Evolutionary conservation across 164 flowering plant species (phyloP).

Genomic region (Kalanchoe fedtschenkoi): DNA sequence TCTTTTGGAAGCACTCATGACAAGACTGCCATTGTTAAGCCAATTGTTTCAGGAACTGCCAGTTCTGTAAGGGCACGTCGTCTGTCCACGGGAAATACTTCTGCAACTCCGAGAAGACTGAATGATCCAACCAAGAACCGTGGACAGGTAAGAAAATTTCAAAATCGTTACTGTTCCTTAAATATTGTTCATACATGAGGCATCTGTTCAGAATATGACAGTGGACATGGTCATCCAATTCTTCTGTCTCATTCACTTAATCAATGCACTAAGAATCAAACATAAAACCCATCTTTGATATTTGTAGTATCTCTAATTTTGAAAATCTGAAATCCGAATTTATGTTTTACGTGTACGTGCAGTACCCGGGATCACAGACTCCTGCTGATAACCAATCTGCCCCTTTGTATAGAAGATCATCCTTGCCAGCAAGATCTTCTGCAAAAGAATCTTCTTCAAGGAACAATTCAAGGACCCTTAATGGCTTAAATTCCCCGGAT

Average conservation of each 20-base stretch:
- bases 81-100: slow-evolving; percentile 35
- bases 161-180: too few species aligned
- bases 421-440: slow-evolving; percentile 36
- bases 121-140: slow-evolving; percentile 32
- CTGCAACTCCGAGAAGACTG: slow-evolving; percentile 43
- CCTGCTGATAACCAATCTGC: slow-evolving; percentile 25
- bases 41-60: slow-evolving; percentile 23
- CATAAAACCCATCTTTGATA: too few species aligned
- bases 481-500: slow-evolving; percentile 55
- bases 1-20: slow-evolving; percentile 36
- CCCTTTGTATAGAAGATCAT: slow-evolving; percentile 60
- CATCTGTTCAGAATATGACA: neutral
- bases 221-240: slow-evolving; percentile 37
- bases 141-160: neutral
- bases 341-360: slow-evolving; percentile 15
- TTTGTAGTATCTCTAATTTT: neutral
- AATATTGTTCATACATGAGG: too few species aligned
- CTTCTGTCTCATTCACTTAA: slow-evolving; percentile 11
- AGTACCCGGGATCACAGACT: slow-evolving; percentile 43
- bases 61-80: slow-evolving; percentile 36
- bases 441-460: slow-evolving; percentile 21
- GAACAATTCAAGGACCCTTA: slow-evolving; percentile 31
- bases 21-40: slow-evolving; percentile 28
- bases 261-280: neutral
- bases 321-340: neutral